These are phyloP conservation scores for Backusella psychrophila DNA, from an alignment of 192 early-diverging fungal species.

Conservation along the genomic window DNA sequence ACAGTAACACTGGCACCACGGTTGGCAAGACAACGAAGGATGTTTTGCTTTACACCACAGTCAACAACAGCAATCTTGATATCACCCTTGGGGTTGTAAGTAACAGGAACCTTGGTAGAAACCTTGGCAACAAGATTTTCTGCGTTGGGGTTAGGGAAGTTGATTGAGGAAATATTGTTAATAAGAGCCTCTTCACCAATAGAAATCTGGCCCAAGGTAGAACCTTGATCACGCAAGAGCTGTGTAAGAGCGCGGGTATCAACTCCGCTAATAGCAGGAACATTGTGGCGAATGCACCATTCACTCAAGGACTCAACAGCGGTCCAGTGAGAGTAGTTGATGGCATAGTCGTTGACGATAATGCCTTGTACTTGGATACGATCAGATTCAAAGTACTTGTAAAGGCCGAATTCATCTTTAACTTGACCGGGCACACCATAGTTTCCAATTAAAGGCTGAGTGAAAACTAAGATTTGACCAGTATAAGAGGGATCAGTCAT, in stretches of 20 bases:
- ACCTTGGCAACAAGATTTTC: constrained; percentile 79
- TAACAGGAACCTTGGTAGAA: constrained; percentile 62
- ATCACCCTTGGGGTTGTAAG: constrained; percentile 76
- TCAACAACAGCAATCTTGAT: constrained; percentile 85
- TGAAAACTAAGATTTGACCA: constrained; percentile 95
- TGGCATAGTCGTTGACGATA: constrained; percentile 89
- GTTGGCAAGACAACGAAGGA: constrained; percentile 75
- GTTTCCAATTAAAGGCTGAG: constrained; percentile 95
- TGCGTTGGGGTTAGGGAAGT: constrained; percentile 70
- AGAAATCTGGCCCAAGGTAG: constrained; percentile 77
- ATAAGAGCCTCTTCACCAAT: constrained; percentile 54
- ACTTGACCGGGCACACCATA: constrained; percentile 84
- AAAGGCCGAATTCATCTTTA: constrained; percentile 79
- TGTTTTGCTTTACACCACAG: constrained; percentile 94
- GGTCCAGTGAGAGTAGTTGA: constrained; percentile 91
- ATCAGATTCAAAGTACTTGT: constrained; percentile 85
- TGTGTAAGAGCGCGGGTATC: constrained; percentile 92
- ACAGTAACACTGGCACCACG: constrained; percentile 83
- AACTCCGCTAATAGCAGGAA: constrained; percentile 88
- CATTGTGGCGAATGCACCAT: constrained; percentile 82
- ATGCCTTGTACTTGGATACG: constrained; percentile 85
- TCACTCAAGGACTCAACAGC: constrained; percentile 85
- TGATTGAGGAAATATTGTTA: constrained; percentile 27
- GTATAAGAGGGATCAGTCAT: constrained; percentile 97
- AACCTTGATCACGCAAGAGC: constrained; percentile 80